Conservation (phyloP, 148 eudicot genomes). For the Gaultheria prostrata region DNA sequence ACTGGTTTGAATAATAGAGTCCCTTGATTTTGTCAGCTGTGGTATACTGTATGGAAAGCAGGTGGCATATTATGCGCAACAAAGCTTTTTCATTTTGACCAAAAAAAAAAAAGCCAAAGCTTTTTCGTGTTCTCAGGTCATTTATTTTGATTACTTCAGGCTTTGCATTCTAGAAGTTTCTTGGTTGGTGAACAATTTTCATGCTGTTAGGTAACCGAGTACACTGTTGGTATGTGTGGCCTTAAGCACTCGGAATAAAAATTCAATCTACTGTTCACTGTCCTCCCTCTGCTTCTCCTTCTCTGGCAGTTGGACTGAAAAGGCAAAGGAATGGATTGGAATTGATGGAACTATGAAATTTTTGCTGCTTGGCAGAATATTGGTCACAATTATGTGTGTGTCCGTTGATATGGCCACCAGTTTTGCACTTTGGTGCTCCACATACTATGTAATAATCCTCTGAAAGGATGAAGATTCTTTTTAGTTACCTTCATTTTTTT, state of each 20-base stretch:
- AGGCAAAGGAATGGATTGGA: background rate
- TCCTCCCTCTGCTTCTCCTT: background rate
- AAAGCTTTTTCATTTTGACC: background rate
- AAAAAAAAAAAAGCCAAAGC: background rate
- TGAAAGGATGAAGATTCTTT: background rate
- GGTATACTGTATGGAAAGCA: background rate
- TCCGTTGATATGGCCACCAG: background rate
- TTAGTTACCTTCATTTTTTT: background rate
- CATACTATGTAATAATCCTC: background rate
- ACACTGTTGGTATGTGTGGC: background rate
- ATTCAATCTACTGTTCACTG: background rate
- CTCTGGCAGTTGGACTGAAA: constrained; percentile 5
- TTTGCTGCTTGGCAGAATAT: background rate
- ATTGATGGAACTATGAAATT: constrained; percentile 2
- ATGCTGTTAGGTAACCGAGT: background rate
- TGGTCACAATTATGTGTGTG: background rate
- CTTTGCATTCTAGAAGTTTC: background rate
- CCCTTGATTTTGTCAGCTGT: background rate
- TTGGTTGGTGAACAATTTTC: background rate
- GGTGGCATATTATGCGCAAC: background rate
- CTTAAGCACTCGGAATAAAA: background rate
- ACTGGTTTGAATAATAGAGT: background rate
- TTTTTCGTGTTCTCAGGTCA: background rate
- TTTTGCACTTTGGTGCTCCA: background rate
- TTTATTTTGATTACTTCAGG: constrained; percentile 15